These are phyloP conservation scores for Bacidia gigantensis DNA, from an alignment of 495 filamentous ascomycete genomes.

Conservation along the genomic window DNA sequence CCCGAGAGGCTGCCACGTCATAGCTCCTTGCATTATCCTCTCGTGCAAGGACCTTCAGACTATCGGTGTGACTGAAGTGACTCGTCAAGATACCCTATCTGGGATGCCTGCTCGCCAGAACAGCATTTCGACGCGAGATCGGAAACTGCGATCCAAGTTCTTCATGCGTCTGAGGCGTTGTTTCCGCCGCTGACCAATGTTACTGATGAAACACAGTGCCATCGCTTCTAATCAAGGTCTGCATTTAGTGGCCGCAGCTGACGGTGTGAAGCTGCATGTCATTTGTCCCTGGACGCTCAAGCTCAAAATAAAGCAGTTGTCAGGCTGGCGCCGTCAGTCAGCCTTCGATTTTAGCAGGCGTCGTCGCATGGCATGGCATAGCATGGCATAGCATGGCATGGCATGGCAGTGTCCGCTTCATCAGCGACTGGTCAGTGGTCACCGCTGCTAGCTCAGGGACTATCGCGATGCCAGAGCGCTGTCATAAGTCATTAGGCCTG, in stretches of 20 bases:
- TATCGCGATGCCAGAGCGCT: not conserved
- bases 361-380: no score
- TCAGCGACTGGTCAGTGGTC: not conserved
- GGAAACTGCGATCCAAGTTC: no score
- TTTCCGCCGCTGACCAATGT: no score
- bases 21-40: not conserved
- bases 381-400: no score
- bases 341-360: not conserved
- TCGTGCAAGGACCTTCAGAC: not conserved
- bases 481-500: not conserved
- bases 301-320: not conserved
- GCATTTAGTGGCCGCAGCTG: no score
- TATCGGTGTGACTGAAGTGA: not conserved
- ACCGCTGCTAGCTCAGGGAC: not conserved
- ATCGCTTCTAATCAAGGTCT: no score
- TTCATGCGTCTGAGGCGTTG: no score
- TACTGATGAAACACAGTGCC: no score
- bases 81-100: no score
- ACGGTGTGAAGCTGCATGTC: not conserved
- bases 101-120: no score
- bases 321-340: no score
- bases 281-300: not conserved
- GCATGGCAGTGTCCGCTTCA: no score
- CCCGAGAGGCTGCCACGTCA: not conserved
- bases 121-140: not conserved